Base-by-base conservation (phyloP, 2,329 filamentous ascomycete genomes). In the Beauveria rudraprayagi region DNA sequence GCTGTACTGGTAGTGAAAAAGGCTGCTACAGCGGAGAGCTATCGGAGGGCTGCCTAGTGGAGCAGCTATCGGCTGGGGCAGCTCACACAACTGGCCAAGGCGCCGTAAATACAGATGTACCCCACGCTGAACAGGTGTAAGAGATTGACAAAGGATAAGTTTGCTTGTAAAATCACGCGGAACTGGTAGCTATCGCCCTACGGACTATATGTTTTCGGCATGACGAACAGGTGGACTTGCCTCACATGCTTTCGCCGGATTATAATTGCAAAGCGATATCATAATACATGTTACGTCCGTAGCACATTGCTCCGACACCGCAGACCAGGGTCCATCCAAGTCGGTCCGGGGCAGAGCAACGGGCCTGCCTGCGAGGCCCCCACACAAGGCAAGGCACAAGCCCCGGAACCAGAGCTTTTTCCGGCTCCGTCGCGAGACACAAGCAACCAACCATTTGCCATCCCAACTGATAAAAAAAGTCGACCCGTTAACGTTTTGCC, bases 31-130 rank as follows among this genome's bases (percentile, higher is more conserved):
- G 60, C 60, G 52, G 60, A 53, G 57, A 44, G 57, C 52, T 50
- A 61, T 61, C 53, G 60, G 60, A 61, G 60, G 37, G 52, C 37
- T 61, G 7, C 44, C 37, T 61, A 4, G 53, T 40, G 60, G 60
- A 61, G 41, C 60, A 34, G 28, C 14, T 56, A 43, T 56, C 53
- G 46, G 19, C 40, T 48, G 48, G 56, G 56, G 44, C 7, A 11
- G 43, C n/a, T 40, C 16, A 24, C 6, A 34, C n/a, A 19, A 28
- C 19, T 26, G 40, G 40, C 26, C 11, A 19, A 51, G 37, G 24
- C 30, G 55, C 55, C 48, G 55, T 48, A 41, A 40, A 26, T 40
- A 17, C 16, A 24, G 24, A 11, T 26, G 52, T 26, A 41, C 37
- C 34, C 34, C 51, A 54, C 51, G 51, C 34, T 37, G 48, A 10